Base-by-base conservation (phyloP, 257 asterid genomes). In the Jacaranda mimosifolia region DNA sequence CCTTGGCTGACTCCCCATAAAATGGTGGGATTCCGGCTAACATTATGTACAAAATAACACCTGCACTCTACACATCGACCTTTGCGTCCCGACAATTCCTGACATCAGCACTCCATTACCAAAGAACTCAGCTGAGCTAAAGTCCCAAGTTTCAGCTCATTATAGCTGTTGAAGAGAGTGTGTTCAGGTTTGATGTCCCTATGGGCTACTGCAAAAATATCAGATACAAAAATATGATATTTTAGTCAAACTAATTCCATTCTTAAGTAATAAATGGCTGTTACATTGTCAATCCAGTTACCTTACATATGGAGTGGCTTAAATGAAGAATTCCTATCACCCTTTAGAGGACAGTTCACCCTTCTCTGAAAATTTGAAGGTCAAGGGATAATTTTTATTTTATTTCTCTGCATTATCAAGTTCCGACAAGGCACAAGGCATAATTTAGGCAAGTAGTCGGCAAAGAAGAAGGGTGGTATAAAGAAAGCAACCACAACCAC, bases 111-210 rank as follows among this genome's bases (percentile, higher is more conserved):
- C 79, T 14, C 88, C 86, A 4, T 78, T 87, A 26, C 52, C 76
- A 83, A 88, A 81, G 51, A 64, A 79, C 85, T 89, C 93, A 0
- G 98, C 93, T 1, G 97, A 88, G 14, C 98, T 97, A 57, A 93
- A 93, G 55, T 93, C 98, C 93, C 96, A 36, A 93, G 90, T 62
- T 91, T 93, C 11, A 91, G 88, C 76, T 85, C 92, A 52, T 79
- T 77, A 36, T 65, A 74, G 72, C 77, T 56, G 80, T 81, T 85
- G 89, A 87, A 91, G 67, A 93, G 84, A 32, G 89, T 82, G 90
- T 93, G 89, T 9, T 91, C 98, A 0, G 94, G 97, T 60, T 93
- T 93, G 60, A 93, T 87, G 78, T 93, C 98, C 4, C 98, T 78
- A 76, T 93, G 98, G 42, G 93, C 92, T 8, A 91, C 79, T 59